Conservation (phyloP, 108 stramenopile species). For the Cyclotella sp. region DNA sequence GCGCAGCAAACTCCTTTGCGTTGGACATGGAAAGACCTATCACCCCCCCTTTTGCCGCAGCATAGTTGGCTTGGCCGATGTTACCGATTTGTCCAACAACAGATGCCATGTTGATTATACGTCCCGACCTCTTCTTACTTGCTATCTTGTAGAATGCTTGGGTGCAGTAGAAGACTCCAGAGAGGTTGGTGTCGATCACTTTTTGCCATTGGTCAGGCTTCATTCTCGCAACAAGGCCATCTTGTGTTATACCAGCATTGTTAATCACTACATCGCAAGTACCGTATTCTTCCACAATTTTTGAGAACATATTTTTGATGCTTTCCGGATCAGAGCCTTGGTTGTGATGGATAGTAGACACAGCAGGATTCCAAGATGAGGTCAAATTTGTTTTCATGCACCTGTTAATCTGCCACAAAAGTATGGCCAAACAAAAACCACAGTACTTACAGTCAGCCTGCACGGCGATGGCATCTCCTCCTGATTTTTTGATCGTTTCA, state of each 20-base stretch:
- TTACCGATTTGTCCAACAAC: constrained; percentile 99
- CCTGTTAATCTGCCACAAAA: too few relatives aligned
- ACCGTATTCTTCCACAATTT: constrained; percentile 80
- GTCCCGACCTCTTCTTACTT: constrained; percentile 88
- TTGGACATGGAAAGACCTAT: constrained; percentile 89
- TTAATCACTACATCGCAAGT: constrained; percentile 93
- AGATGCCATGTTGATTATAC: constrained; percentile 96
- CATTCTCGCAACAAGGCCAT: constrained; percentile 95
- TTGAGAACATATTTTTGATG: constrained; percentile 83
- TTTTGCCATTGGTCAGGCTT: constrained; percentile 93
- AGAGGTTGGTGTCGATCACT: constrained; percentile 96
- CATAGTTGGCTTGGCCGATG: constrained; percentile 95
- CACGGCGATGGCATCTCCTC: constrained; percentile 86
- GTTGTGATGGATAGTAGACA: background rate
- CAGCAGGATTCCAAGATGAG: background rate
- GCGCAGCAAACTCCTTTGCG: constrained; percentile 89
- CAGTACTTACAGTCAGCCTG: constrained; percentile 90
- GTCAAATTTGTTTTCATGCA: background rate
- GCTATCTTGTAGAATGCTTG: constrained; percentile 93
- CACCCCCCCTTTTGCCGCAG: constrained; percentile 94
- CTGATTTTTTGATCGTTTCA: constrained; percentile 77
- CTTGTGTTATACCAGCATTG: constrained; percentile 96
- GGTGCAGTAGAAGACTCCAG: constrained; percentile 95
- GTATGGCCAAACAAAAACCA: too few relatives aligned
- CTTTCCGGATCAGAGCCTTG: constrained; percentile 74